Evolutionary conservation across 2,329 filamentous ascomycete genomes (phyloP), one percentile per base, ranked within the genome.

Genomic region (Cercospora beticola): DNA sequence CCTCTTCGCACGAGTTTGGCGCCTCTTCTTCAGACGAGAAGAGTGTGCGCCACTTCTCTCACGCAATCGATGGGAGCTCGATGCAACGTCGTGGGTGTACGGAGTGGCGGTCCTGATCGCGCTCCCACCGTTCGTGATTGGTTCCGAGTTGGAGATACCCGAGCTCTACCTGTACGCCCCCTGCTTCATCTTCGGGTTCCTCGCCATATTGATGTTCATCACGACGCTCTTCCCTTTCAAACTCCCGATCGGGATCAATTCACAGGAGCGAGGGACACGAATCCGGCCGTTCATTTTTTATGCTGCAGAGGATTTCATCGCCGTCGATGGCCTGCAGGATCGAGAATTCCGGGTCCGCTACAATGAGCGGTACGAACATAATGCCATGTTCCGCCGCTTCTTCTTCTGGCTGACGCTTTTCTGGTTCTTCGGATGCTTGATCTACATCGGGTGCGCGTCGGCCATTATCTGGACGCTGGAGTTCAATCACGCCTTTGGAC

Each of bases 231-330:
- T 73, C n/a, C 75, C 76, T 1, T 74, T 78, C 74, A 75, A 71
- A 14, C 64, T 76, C n/a, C 76, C 76, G 0, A 73, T 77, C 64
- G 75, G 75, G 30, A 76, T 78, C 67, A 78, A 78, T 61, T 78
- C 76, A 16, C 74, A 76, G n/a, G 64, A 73, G 31, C 68, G 74
- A 40, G 76, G 76, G 1, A 71, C 75, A 1, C 62, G 64, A 7
- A 66, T 77, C 18, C 71, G 76, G 30, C 76, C 76, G 1, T 77
- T 78, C 63, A 75, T 78, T 64, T 78, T 76, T 70, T 78, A 77
- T 68, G 76, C 76, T 8, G 76, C 76, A 5, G 76, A 78, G 46
- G 76, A 78, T 65, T 78, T 78, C 65, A 75, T 78, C 57, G 76
- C 76, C 2, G 76, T 78, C 1, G 76, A 78, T 61, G 75, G 75